Evolutionary conservation across 257 asterid genomes (phyloP), one percentile per base, ranked within the genome.

Genomic region (Jaltomata sinuosa): DNA sequence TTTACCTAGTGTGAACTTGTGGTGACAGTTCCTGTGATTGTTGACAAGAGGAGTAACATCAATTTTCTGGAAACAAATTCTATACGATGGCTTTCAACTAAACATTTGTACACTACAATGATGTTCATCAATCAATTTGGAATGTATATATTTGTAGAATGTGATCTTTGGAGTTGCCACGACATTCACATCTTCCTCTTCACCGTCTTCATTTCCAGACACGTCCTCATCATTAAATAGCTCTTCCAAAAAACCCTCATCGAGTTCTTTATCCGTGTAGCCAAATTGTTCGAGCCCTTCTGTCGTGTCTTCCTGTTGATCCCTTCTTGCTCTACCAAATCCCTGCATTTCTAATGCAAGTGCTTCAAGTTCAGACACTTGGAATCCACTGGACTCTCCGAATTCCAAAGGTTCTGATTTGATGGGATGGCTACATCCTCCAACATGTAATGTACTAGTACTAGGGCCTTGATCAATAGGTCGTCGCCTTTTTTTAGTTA

Each of bases 271-370:
- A 40, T 87, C 92, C 1, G 15, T 81, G 31, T 80, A 83, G 29
- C 61, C 87, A 18, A 86, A 31, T 21, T 69, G 61, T 21, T 59
- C 84, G 5, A 83, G 12, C 50, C 32, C 88, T 8, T 88, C 84
- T 15, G 42, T 80, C 10, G 38, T 80, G 6, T 59, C 84, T 57
- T 84, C 92, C 11, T 88, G 92, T 25, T 88, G 83, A 19, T 83
- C 88, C 80, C 84, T 22, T 84, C 89, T 91, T 22, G 85, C 87
- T 89, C 88, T 91, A 9, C 97, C 92, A 8, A 86, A 61, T 22
- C 99, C 97, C 32, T 95, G 99, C 91, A 95, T 95, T 89, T 95
- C 99, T 65, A 95, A 40, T 1, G 99, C 97, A 2, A 95, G 89
- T 4, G 92, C 94, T 88, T 95, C 99, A 11, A 95, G 90, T 80